A percentile compares a stretch with the other conserved stretches of the same genome.
Conservation (phyloP, 2,329 filamentous ascomycete genomes). For the Escovopsis weberi region DNA sequence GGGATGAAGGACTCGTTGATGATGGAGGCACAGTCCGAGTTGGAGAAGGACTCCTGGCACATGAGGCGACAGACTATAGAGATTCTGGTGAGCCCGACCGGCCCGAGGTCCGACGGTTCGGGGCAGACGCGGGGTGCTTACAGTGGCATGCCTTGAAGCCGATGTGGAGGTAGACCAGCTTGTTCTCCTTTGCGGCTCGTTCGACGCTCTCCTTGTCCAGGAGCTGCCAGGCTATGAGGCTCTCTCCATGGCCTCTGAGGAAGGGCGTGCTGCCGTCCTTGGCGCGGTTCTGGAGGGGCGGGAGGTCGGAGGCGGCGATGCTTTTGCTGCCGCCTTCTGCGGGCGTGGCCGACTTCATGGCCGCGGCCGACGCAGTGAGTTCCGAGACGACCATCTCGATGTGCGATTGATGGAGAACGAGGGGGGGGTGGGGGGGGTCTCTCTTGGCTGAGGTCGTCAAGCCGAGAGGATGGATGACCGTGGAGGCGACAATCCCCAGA, state of each 20-base stretch:
- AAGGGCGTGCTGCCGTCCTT: conserved; percentile 33
- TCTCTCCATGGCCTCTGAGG: conserved; percentile 60
- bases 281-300: conserved; percentile 22
- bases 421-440: background rate
- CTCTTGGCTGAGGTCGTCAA: background rate
- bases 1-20: conserved; percentile 83
- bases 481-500: too few species aligned
- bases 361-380: conserved; percentile 21
- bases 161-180: conserved; percentile 84
- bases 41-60: conserved; percentile 81
- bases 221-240: conserved; percentile 83
- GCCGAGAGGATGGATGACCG: too few species aligned
- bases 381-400: conserved; percentile 23
- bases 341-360: conserved; percentile 14
- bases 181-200: conserved; percentile 67
- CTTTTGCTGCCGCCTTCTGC: conserved; percentile 10
- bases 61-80: conserved; percentile 69
- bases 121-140: conserved; percentile 31
- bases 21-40: conserved; percentile 62
- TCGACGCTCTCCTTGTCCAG: conserved; percentile 65
- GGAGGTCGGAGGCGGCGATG: conserved; percentile 4
- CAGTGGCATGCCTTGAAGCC: conserved; percentile 94
- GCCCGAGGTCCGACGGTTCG: too few species aligned
- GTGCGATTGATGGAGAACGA: background rate
- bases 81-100: too few species aligned